Evolutionary conservation across 176 grass and related monocot species (phyloP).

Genomic region (Carex cristatella): DNA sequence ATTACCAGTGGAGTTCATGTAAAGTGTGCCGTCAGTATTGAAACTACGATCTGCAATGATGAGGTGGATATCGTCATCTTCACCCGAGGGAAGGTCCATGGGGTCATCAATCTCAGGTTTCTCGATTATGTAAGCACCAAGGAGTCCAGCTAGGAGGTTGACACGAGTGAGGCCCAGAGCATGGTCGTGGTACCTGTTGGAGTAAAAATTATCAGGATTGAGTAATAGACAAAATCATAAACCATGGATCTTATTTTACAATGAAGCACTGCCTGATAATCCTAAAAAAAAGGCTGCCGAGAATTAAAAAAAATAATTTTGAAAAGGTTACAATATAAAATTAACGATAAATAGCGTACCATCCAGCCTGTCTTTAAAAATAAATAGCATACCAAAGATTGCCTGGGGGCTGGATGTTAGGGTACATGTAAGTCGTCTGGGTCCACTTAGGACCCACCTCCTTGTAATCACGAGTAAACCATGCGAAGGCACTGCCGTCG

Average conservation of each 20-base stretch:
- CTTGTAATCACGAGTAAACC: background rate
- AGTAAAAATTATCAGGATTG: no score
- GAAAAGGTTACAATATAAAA: background rate
- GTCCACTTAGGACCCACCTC: background rate
- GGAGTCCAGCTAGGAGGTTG: conserved; percentile 41
- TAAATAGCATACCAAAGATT: background rate
- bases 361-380: no score
- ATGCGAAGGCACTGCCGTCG: background rate
- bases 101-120: conserved; percentile 2
- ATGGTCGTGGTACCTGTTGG: conserved; percentile 19
- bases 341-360: background rate
- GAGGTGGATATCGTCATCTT: conserved; percentile 31
- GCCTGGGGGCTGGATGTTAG: background rate
- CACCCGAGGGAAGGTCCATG: conserved; percentile 30
- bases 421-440: background rate
- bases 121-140: conserved; percentile 29
- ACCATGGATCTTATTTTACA: background rate
- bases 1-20: conserved; percentile 42
- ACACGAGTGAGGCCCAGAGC: conserved; percentile 36
- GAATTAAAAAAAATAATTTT: background rate
- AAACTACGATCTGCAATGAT: conserved; percentile 43
- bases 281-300: background rate
- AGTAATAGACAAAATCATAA: no score
- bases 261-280: background rate
- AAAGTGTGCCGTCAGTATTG: conserved; percentile 34